phyloP scores from a whole-genome alignment of 176 grass and related monocot genomes.

The Avena atlantica region DNA sequence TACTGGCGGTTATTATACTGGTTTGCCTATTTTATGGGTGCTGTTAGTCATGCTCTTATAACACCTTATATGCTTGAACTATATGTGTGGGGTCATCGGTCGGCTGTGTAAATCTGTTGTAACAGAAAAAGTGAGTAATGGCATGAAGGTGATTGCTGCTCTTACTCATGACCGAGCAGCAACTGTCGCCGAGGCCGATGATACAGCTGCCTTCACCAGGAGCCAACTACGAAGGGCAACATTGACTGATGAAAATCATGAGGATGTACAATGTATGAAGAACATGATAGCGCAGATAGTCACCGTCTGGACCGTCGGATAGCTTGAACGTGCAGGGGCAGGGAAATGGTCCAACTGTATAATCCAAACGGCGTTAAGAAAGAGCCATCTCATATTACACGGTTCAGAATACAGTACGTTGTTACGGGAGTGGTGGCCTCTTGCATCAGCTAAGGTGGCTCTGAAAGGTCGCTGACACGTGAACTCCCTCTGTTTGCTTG shows the following conservation, averaged over 20 bases:
- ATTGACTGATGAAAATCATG: conserved; percentile 19
- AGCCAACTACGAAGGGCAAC: neutral
- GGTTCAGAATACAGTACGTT: neutral
- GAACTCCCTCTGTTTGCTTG: too few species aligned
- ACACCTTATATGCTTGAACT: too few species aligned
- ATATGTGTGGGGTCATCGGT: too few species aligned
- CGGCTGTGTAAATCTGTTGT: too few species aligned
- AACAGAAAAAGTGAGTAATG: neutral
- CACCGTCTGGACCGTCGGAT: neutral
- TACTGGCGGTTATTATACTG: too few species aligned
- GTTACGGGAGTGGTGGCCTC: too few species aligned
- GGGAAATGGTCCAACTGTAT: neutral
- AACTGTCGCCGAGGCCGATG: conserved; percentile 8
- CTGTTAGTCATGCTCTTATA: too few species aligned
- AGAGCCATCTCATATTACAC: neutral
- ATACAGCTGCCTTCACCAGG: neutral
- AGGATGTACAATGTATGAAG: conserved; percentile 11
- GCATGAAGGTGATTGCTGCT: conserved; percentile 34
- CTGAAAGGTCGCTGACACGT: too few species aligned
- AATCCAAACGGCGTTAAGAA: neutral
- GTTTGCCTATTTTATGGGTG: too few species aligned
- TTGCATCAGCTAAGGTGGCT: too few species aligned
- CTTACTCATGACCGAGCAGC: conserved; percentile 30
- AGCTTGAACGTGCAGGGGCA: neutral
- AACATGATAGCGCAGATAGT: conserved; percentile 1